Conservation (phyloP, 2,329 filamentous ascomycete species). For the Ilyonectria destructans region DNA sequence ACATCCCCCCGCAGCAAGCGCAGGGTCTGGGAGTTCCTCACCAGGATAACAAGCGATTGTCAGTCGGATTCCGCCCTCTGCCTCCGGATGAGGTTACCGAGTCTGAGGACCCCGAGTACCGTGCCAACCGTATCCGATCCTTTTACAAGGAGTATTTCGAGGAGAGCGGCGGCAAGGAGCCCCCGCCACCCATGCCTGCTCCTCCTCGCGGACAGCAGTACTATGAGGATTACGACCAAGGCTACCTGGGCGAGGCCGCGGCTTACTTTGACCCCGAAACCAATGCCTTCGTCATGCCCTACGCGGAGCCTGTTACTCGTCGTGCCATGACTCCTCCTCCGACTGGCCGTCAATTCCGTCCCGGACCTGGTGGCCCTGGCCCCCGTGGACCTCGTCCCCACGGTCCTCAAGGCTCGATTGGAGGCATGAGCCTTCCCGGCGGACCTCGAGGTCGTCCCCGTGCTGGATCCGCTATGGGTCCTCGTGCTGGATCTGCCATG, state of each 20-base stretch:
- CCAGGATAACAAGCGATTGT: conserved; percentile 72
- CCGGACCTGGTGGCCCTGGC: conserved; percentile 46
- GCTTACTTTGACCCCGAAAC: conserved; percentile 77
- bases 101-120: conserved; percentile 91
- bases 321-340: conserved; percentile 98
- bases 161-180: conserved; percentile 72
- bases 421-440: conserved; percentile 64
- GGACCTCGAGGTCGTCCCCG: conserved; percentile 71
- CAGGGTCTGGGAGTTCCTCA: conserved; percentile 69
- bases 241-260: conserved; percentile 78
- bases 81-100: conserved; percentile 86
- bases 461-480: conserved; percentile 65
- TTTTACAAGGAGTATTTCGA: conserved; percentile 99
- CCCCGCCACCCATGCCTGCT: conserved; percentile 61
- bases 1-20: conserved; percentile 44
- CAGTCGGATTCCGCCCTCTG: conserved; percentile 84
- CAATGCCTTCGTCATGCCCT: conserved; percentile 84
- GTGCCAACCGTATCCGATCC: conserved; percentile 96
- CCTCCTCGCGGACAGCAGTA: conserved; percentile 61
- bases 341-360: conserved; percentile 61
- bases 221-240: conserved; percentile 83
- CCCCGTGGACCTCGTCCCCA: conserved; percentile 52
- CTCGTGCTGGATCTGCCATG: conserved; percentile 55
- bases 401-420: conserved; percentile 65
- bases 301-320: conserved; percentile 86